These are phyloP conservation scores for Ceratobasidium sp. DNA, from an alignment of 1,284 basidiomycete genomes.

Conservation along the genomic window DNA sequence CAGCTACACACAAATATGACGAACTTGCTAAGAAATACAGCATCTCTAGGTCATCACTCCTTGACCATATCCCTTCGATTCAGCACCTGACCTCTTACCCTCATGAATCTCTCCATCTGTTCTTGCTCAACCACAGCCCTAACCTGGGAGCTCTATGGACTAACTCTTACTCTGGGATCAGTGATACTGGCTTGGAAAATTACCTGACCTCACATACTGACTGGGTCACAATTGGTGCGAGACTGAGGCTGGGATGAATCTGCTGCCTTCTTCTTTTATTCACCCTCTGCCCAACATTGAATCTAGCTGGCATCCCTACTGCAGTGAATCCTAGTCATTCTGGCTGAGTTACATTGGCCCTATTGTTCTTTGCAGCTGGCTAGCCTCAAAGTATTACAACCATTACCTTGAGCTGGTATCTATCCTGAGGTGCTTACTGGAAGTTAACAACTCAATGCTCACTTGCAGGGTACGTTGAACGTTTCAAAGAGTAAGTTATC, in stretches of 20 bases:
- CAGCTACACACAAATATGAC: neutral
- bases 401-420: constrained; percentile 47
- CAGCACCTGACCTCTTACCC: constrained; percentile 18
- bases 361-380: constrained; percentile 48
- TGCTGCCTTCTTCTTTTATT: constrained; percentile 52
- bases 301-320: constrained; percentile 45
- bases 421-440: constrained; percentile 47
- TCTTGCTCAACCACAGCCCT: constrained; percentile 39
- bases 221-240: constrained; percentile 53
- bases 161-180: constrained; percentile 12
- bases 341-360: constrained; percentile 53
- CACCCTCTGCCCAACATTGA: constrained; percentile 49
- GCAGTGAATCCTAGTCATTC: constrained; percentile 53
- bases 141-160: neutral
- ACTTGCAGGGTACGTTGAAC: constrained; percentile 16
- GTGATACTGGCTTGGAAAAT: neutral
- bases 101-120: constrained; percentile 24
- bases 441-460: constrained; percentile 47
- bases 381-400: constrained; percentile 49
- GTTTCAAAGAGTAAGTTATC: constrained; percentile 9
- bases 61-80: constrained; percentile 45
- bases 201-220: constrained; percentile 45
- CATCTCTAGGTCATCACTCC: constrained; percentile 55
- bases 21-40: constrained; percentile 53
- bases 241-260: constrained; percentile 47